Base-by-base conservation (phyloP, 768 basidiomycete species). In the Lepiota brunneoincarnata region DNA sequence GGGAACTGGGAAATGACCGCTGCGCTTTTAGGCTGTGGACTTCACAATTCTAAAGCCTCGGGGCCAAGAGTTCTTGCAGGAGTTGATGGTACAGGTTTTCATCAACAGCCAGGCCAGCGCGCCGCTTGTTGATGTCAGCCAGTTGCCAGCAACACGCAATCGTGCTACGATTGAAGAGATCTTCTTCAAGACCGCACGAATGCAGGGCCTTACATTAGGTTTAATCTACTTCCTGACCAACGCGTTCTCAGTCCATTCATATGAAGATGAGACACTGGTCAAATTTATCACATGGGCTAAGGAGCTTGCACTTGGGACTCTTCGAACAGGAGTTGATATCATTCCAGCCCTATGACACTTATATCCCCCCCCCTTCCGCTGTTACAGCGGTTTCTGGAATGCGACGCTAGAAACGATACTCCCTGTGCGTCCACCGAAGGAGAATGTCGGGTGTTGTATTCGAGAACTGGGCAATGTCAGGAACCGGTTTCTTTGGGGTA, bases 391-490 rank as follows among this genome's bases (percentile, higher is more conserved):
- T 63, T 75, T 79, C 49, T 75, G 76, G 63, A 93, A 92, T 28
- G 90, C 91, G 15, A 91, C 78, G 46, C 80, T 90, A 1, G 89
- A 80, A 58, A 80, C 80, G 5, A 77, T 69, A 58, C 84, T 91
- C 2, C 91, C 91, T 36, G 73, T 85, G 53, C 79, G 78, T n/a
- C 91, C 91, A 4, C 88, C 91, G 56, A 87, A 93, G 7, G 79
- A 85, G 67, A 81, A 87, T 12, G 77, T 81, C n/a, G 80, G 80
- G 66, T 91, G 84, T 40, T 82, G 75, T 57, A 92, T 78, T n/a
- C 79, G 77, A 20, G 84, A 91, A 64, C 91, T 93, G 59, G 0
- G 14, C 12, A 38, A 36, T 5, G 50, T 54, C 21, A 38, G 36
- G 28, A 39, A 17, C 24, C 37, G 21, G 43, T 45, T 55, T 46